phyloP scores from a whole-genome alignment of 2,329 filamentous ascomycete genomes.

The Kalaharituber pfeilii region DNA sequence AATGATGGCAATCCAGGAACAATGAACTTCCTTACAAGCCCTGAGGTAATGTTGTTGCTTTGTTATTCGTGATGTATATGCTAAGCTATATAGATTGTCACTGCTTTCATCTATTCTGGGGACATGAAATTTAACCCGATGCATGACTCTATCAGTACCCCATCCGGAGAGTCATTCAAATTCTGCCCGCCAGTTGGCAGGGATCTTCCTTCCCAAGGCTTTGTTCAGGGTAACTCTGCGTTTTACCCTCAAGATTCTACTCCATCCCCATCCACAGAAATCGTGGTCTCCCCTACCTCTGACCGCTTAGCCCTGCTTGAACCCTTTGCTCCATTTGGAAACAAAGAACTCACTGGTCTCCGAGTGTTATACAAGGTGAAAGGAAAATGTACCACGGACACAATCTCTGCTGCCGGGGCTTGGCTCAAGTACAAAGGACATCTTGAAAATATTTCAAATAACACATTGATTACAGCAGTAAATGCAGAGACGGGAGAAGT shows the following conservation, averaged over 20 bases:
- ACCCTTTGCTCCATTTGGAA: slow-evolving; percentile 72
- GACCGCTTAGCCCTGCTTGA: slow-evolving; percentile 79
- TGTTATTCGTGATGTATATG: neutral
- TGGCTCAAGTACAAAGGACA: slow-evolving; percentile 99
- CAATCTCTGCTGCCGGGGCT: slow-evolving; percentile 85
- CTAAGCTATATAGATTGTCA: slow-evolving; percentile 46
- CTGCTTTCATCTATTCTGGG: slow-evolving; percentile 85
- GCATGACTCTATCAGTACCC: slow-evolving; percentile 65
- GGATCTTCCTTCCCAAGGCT: slow-evolving; percentile 51
- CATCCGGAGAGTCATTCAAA: slow-evolving; percentile 64
- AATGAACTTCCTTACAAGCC: slow-evolving; percentile 97
- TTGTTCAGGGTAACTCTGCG: slow-evolving; percentile 66
- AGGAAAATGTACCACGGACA: slow-evolving; percentile 96
- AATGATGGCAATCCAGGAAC: slow-evolving; percentile 94
- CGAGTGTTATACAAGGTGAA: slow-evolving; percentile 94
- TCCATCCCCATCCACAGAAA: slow-evolving; percentile 73
- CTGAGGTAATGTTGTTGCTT: slow-evolving; percentile 37
- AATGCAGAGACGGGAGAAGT: slow-evolving; percentile 87
- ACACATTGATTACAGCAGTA: slow-evolving; percentile 88
- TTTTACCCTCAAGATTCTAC: slow-evolving; percentile 88
- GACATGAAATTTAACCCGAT: slow-evolving; percentile 91
- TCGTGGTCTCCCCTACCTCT: slow-evolving; percentile 68
- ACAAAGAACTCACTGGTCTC: slow-evolving; percentile 54
- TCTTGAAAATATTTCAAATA: slow-evolving; percentile 90
- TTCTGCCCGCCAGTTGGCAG: slow-evolving; percentile 56